Conservation (phyloP, 306 rosid species). For the Sesbania bispinosa region DNA sequence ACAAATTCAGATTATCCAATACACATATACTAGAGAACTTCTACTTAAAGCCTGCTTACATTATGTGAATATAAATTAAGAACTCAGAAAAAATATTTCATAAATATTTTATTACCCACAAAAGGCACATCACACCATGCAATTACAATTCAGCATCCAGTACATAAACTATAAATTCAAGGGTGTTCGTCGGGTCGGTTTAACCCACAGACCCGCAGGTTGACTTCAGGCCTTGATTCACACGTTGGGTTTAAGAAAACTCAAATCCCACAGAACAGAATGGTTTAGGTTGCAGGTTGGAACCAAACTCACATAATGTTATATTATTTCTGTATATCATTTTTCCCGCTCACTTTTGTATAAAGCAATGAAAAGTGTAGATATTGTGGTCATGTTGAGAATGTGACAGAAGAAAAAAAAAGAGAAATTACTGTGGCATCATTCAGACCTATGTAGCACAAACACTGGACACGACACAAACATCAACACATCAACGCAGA, state of each 20-base stretch:
- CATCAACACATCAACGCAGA: too few relatives aligned
- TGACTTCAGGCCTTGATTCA: background rate
- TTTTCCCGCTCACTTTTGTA: background rate
- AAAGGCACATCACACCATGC: background rate
- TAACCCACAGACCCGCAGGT: background rate
- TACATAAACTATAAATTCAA: background rate
- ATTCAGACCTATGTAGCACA: too few relatives aligned
- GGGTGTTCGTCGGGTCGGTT: background rate
- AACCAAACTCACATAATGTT: background rate
- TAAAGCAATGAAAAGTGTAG: background rate
- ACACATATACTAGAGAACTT: too few relatives aligned
- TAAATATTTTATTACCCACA: too few relatives aligned
- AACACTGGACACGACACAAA: too few relatives aligned
- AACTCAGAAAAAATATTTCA: too few relatives aligned
- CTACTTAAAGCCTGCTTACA: too few relatives aligned
- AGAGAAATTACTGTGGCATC: background rate
- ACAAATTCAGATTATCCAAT: too few relatives aligned
- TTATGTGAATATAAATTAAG: too few relatives aligned
- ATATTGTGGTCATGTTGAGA: background rate
- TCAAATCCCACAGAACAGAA: background rate
- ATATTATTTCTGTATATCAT: too few relatives aligned
- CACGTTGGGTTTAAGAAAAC: background rate
- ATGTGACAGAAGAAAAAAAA: background rate
- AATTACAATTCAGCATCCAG: background rate
- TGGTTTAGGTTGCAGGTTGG: too few relatives aligned